phyloP scores from a whole-genome alignment of 768 basidiomycete genomes.

The Agrocybe pediades region DNA sequence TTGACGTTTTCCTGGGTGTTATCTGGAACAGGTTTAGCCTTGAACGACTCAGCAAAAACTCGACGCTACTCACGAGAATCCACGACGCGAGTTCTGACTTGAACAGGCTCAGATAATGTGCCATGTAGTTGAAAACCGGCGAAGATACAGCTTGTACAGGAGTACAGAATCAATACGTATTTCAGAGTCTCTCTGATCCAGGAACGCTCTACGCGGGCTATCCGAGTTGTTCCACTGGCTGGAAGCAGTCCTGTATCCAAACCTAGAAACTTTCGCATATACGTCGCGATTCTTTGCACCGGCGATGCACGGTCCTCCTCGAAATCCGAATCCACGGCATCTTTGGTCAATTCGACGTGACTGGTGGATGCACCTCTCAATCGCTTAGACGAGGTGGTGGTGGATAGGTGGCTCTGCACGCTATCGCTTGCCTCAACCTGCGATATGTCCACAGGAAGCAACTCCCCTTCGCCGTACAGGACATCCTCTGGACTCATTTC shows the following conservation, averaged over 20 bases:
- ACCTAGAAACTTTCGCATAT: neutral
- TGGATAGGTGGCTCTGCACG: slow-evolving; percentile 48
- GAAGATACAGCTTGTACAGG: slow-evolving; percentile 40
- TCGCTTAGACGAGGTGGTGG: slow-evolving; percentile 43
- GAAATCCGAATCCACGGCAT: neutral
- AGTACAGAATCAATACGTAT: slow-evolving; percentile 38
- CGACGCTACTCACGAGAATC: neutral
- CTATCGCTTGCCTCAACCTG: slow-evolving; percentile 35
- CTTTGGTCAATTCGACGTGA: neutral
- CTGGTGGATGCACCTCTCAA: slow-evolving; percentile 19
- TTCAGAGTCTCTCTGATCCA: slow-evolving; percentile 32
- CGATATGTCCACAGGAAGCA: slow-evolving; percentile 22
- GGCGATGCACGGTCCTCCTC: neutral
- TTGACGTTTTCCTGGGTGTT: slow-evolving; percentile 3
- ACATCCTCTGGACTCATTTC: too few relatives aligned
- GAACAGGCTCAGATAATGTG: neutral
- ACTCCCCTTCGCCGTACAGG: neutral
- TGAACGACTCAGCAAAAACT: neutral
- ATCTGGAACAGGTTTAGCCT: neutral
- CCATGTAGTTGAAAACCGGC: slow-evolving; percentile 16
- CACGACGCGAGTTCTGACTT: neutral
- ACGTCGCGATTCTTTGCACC: neutral
- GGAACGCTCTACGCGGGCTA: slow-evolving; percentile 22
- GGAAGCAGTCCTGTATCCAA: neutral
- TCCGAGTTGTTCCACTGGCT: neutral